Base-by-base conservation (phyloP, 1,139 yeast genomes). In the Candida sp. region DNA sequence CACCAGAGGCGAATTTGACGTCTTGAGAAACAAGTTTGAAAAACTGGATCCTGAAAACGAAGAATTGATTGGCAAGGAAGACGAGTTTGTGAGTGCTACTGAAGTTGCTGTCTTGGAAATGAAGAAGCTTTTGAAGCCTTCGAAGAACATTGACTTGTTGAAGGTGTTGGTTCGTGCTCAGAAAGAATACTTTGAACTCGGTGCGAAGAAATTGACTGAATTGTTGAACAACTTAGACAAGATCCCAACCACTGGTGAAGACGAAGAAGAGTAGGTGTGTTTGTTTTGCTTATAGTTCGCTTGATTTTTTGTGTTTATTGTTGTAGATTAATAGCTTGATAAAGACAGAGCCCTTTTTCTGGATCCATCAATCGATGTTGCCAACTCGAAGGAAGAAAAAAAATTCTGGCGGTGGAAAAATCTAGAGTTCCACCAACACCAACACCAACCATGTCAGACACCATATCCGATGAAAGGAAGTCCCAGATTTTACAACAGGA, bases 21-120 rank as follows among this genome's bases (percentile, higher is more conserved):
- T 85, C n/a, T 69, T 84, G 57, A 79, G 94, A 66, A 61, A 76
- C 40, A 71, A 68, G 52, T 62, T 65, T 42, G 61, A 61, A 42
- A 67, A 64, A 33, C 66, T 69, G 45, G 78, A 78, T 39, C 75
- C 70, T 49, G 77, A 81, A 57, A 75, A 76, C 58, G 81, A 78
- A 55, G 84, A 81, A 50, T 71, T 88, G 58, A 91, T 88, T 58
- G 72, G 78, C 43, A 78, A 81, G 58, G 96, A 89, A 68, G 96
- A 89, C 63, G 93, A 86, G 55, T 80, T 88, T 59, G 94, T 88
- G 32, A 81, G 86, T 61, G 89, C 90, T 27, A 88, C 92, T 7
- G 87, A 87, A 53, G 74, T 78, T 32, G 94, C 94, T 1, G 94
- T 87, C n/a, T 80, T 83, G 59, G 84, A 84, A 51, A 88, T 89